Conservation (phyloP, 2,329 filamentous ascomycete genomes). For the Fusarium odoratissimum region DNA sequence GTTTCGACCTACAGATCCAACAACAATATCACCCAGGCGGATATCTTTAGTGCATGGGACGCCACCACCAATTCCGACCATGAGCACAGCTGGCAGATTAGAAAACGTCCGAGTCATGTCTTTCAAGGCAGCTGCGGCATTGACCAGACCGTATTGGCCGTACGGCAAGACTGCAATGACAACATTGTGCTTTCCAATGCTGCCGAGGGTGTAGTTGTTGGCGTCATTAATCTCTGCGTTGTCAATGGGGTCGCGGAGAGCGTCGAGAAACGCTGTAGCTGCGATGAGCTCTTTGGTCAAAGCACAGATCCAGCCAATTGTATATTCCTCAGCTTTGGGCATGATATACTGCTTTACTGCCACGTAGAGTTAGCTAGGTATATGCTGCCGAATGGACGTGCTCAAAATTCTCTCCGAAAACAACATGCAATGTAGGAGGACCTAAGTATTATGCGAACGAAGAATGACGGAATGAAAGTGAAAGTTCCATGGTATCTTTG, state of each 20-base stretch:
- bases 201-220: rapidly evolving
- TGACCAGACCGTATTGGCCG: background rate
- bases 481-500: no score
- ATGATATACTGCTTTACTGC: rapidly evolving
- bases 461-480: background rate
- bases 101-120: rapidly evolving
- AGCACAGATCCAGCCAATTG: background rate
- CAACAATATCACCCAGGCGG: rapidly evolving
- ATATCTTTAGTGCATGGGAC: rapidly evolving
- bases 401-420: no score
- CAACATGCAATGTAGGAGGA: no score
- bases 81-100: rapidly evolving
- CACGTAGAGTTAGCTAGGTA: rapidly evolving
- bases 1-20: rapidly evolving
- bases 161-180: background rate
- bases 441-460: no score
- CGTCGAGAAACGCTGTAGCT: background rate
- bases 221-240: rapidly evolving
- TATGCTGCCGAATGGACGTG: background rate
- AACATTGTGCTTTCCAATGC: rapidly evolving
- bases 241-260: rapidly evolving
- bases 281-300: background rate
- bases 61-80: rapidly evolving
- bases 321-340: rapidly evolving
- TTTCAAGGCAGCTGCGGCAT: rapidly evolving